These are phyloP conservation scores for Pisolithus albus DNA, from an alignment of 768 basidiomycete species.

Conservation along the genomic window DNA sequence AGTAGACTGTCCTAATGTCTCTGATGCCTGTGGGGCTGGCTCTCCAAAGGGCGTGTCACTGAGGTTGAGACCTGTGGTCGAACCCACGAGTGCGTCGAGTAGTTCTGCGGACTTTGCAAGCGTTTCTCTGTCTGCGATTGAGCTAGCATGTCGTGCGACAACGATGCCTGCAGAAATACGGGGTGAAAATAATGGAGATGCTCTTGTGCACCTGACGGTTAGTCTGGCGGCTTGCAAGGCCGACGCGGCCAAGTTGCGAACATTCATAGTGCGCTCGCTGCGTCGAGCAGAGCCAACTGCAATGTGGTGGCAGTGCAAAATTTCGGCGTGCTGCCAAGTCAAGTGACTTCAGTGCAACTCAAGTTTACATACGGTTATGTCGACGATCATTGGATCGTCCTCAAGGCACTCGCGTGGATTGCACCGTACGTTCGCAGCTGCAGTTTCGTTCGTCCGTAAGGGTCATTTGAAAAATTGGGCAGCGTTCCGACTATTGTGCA, in stretches of 20 bases:
- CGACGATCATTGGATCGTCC: no score
- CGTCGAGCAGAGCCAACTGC: no score
- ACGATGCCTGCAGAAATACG: background rate
- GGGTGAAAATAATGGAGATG: background rate
- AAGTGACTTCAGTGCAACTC: no score
- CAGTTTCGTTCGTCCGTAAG: no score
- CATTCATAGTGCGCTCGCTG: conserved; percentile 3
- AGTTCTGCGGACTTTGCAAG: conserved; percentile 18
- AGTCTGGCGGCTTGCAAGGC: background rate
- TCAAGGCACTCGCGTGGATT: no score
- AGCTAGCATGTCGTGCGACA: conserved; percentile 8
- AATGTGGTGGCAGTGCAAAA: conserved; percentile 3
- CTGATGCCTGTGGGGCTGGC: background rate
- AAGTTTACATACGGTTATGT: no score
- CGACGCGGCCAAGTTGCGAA: conserved; percentile 5
- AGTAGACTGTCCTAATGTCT: background rate
- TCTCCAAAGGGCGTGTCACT: conserved; percentile 1
- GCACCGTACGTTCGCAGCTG: no score
- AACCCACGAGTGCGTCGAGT: conserved; percentile 20
- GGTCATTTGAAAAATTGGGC: background rate
- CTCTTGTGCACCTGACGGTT: background rate
- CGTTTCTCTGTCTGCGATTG: conserved; percentile 16
- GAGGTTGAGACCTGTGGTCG: conserved; percentile 12
- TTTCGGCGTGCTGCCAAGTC: background rate
- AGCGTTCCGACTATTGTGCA: background rate